Evolutionary conservation across 257 asterid species (phyloP), one percentile per base, ranked within the genome.

Genomic region (Nicotiana obtusifolia): DNA sequence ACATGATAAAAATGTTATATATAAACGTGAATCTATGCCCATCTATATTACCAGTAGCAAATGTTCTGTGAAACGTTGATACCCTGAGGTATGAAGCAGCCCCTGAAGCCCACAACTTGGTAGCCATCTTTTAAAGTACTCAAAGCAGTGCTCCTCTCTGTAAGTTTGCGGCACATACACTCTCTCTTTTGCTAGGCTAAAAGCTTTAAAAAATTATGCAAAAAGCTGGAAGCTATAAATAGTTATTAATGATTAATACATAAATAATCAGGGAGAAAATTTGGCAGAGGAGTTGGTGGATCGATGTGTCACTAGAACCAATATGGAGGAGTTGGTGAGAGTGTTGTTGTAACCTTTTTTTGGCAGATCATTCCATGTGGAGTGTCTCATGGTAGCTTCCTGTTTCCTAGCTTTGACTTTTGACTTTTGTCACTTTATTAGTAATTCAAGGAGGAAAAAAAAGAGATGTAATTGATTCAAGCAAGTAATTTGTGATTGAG

Each of bases 1-100:
- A 67, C 14, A 41, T 11, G 61, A 57, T 53, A 26, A 31, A 15
- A 4, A 3, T 49, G 17, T 10, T 14, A 13, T 52, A 14, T 0
- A 60, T 19, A 2, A 22, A 60, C 24, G 7, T 19, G 20, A 6
- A 57, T 5, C 10, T 57, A 57, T 19, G 24, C n/a, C 64, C 64
- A 60, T 60, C 3, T 3, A 59, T 60, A 69, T 67, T 84, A 93
- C 98, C 98, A 66, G 97, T 93, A 80, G 98, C 97, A 68, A 93
- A 92, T 78, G 92, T 94, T 88, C 97, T 86, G 88, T 82, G 83
- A 79, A 88, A 92, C 77, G 82, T 87, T 37, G 94, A 92, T 94
- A 95, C 88, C 95, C 86, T 90, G 17, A 95, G 91, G 86, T 82
- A 90, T 1, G 97, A 91, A 92, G 98, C 99, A 81, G 90, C 91